Evolutionary conservation across 345 rosid species (phyloP).

Genomic region (Camelina sativa): DNA sequence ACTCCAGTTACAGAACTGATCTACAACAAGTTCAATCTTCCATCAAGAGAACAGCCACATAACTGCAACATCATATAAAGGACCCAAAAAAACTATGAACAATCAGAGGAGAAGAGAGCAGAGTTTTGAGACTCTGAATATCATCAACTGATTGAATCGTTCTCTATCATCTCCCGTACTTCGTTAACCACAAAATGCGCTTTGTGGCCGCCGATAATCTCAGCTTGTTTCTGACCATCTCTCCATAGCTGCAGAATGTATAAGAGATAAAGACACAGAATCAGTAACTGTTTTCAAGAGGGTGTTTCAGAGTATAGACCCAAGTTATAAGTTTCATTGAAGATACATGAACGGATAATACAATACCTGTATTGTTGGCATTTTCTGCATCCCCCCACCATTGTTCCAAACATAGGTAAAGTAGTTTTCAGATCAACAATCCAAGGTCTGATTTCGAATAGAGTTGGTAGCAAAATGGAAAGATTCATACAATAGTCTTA

Average conservation of each 20-base stretch:
- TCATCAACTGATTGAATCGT: constrained; percentile 37
- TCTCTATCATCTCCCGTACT: constrained; percentile 79
- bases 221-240: constrained; percentile 76
- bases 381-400: constrained; percentile 58
- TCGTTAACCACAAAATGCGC: constrained; percentile 73
- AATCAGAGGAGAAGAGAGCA: background rate
- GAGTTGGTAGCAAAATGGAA: background rate
- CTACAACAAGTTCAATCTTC: constrained; percentile 6
- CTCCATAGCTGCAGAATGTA: constrained; percentile 67
- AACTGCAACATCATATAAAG: background rate
- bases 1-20: background rate
- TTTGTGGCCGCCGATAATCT: constrained; percentile 87
- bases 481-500: constrained; percentile 48
- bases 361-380: constrained; percentile 90
- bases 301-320: background rate
- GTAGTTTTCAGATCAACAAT: constrained; percentile 10
- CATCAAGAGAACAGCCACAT: background rate
- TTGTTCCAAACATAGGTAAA: constrained; percentile 12
- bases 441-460: background rate
- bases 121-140: background rate
- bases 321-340: background rate
- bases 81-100: background rate
- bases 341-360: background rate
- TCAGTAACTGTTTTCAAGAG: background rate
- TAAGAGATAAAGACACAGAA: background rate